Base-by-base conservation (phyloP, 306 rosid genomes). In the Cicer arietinum region DNA sequence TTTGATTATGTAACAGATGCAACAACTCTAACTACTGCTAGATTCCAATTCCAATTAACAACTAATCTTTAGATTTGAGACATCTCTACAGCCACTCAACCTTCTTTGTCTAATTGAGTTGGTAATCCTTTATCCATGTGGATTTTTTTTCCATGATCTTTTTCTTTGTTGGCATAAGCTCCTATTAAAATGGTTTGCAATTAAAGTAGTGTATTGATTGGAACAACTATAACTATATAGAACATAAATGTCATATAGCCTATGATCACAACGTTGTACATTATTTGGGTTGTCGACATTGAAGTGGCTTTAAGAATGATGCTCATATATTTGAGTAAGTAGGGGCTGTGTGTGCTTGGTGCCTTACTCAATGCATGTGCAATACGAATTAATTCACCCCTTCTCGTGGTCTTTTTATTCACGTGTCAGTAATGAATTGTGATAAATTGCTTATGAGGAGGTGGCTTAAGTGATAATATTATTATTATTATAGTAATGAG, bases 11-110 rank as follows among this genome's bases (percentile, higher is more conserved):
- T 17, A 61, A 51, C 35, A 61, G 69, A 75, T 81, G 40, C n/a
- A 76, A 76, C 85, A 76, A 54, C 81, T 76, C 77, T 44, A 81
- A 76, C 84, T 56, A 64, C 80, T 80, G 47, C 37, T 60, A 43
- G 77, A 75, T 81, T 30, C 37, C 37, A 30, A 30, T 30, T 69
- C 73, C 84, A 80, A 75, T 42, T 75, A 67, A 75, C 84, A 67
- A 58, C 59, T 48, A 10, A 6, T 18, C 30, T 61, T 14, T 45
- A 14, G 41, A 78, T 50, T 18, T 14, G 40, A 11, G 78, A 53
- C 44, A 30, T 71, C 56, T 66, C 79, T 42, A 13, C 52, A 40
- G 3, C 71, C 59, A 69, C 61, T 52, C 2, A 69, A n/a, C 61
- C 30, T 37, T 35, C 6, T 4, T 62, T 67, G 53, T 44, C 58